Percentiles rank a stretch among this genome's conserved stretches.
Conservation (phyloP, 768 basidiomycete species). For the Auricularia sp. region DNA sequence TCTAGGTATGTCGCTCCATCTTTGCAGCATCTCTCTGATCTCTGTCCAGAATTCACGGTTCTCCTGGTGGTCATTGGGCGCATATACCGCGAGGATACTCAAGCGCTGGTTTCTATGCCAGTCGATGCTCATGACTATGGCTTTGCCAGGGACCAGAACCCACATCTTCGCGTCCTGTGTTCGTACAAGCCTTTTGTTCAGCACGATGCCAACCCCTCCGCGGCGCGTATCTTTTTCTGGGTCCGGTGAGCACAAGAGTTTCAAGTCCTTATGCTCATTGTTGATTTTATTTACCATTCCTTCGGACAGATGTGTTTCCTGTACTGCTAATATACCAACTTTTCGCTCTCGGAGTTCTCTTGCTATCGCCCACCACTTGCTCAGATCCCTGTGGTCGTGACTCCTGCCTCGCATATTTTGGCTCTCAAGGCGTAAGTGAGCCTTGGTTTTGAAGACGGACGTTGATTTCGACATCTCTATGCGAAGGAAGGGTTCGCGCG, state of each 20-base stretch:
- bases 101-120: background rate
- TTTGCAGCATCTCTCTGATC: background rate
- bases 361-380: background rate
- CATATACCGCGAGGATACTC: background rate
- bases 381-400: background rate
- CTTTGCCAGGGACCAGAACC: background rate
- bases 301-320: background rate
- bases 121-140: background rate
- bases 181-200: background rate
- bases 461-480: too few relatives aligned
- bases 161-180: background rate
- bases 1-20: background rate
- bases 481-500: too few relatives aligned
- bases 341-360: background rate
- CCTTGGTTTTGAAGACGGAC: too few relatives aligned
- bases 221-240: background rate
- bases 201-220: background rate
- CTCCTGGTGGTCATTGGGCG: background rate
- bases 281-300: background rate
- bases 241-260: background rate
- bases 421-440: background rate
- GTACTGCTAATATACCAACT: background rate
- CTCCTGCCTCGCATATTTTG: background rate
- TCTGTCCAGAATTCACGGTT: background rate
- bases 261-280: background rate